Conservation (phyloP, 345 rosid genomes). For the Eucalyptus coolabah region DNA sequence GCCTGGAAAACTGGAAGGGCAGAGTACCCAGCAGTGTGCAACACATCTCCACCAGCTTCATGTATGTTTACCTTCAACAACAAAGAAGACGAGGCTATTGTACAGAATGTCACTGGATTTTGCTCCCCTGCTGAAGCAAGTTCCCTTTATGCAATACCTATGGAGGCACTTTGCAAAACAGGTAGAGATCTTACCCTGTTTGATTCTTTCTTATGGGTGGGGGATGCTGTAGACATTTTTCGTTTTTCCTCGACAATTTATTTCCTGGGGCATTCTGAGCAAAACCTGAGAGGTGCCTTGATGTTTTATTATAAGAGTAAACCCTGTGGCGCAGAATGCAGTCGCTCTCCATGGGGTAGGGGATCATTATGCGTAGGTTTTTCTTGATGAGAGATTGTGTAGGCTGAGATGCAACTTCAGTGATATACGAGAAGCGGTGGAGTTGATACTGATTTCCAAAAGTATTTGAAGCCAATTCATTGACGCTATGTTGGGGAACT, state of each 20-base stretch:
- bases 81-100: conserved; percentile 64
- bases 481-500: not conserved
- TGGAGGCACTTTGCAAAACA: conserved; percentile 96
- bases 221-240: not conserved
- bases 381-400: not conserved
- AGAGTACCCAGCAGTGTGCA: conserved; percentile 52
- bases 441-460: not conserved
- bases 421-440: not conserved
- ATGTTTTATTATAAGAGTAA: not conserved
- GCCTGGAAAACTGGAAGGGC: conserved; percentile 88
- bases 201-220: not conserved
- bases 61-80: conserved; percentile 86
- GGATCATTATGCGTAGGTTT: not conserved
- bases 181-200: conserved; percentile 17
- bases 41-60: conserved; percentile 99
- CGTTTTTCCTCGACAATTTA: not conserved
- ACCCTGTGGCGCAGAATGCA: not conserved
- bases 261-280: not conserved
- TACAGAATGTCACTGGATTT: conserved; percentile 97
- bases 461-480: not conserved
- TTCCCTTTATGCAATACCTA: conserved; percentile 77
- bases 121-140: conserved; percentile 67
- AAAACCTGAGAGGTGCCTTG: not conserved
- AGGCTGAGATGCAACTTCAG: not conserved
- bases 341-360: not conserved